Percentiles rank a stretch among this genome's conserved stretches.
Evolutionary conservation across 169 alveolate genomes (phyloP).

Genomic region (Eimeria necatrix): DNA sequence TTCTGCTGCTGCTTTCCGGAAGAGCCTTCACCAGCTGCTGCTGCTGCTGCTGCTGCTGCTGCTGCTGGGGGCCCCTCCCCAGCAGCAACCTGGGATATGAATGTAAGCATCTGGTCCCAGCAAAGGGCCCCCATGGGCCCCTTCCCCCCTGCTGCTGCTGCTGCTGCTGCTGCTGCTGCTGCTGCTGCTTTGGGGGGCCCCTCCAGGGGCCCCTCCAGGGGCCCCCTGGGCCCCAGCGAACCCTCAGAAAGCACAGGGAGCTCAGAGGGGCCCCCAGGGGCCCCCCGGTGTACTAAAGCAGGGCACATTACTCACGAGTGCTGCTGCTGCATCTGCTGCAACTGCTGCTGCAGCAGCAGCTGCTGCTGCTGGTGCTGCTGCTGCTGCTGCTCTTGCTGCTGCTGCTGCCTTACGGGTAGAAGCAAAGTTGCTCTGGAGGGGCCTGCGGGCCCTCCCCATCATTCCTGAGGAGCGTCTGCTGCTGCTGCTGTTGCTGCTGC

Average conservation of each 20-base stretch:
- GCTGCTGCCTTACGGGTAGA: neutral
- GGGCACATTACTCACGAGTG: constrained; percentile 8
- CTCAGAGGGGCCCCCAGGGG: no score
- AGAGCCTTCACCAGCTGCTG: no score
- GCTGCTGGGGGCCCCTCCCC: neutral
- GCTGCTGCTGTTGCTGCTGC: neutral
- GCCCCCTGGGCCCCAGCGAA: neutral
- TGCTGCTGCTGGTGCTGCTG: constrained; percentile 14
- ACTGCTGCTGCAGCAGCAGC: constrained; percentile 60
- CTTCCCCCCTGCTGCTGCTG: no score
- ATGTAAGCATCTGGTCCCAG: constrained; percentile 34
- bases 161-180: no score
- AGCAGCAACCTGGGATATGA: constrained; percentile 50
- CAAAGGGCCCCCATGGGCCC: constrained; percentile 39
- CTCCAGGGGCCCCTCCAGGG: neutral
- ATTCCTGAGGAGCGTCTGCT: neutral
- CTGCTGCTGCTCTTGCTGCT: neutral
- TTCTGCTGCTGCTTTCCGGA: no score
- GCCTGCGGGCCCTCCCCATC: neutral
- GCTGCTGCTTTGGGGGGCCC: neutral
- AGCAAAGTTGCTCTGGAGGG: neutral
- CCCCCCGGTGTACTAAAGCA: neutral
- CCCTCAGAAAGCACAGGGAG: no score
- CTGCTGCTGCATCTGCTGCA: neutral
- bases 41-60: constrained; percentile 7